Evolutionary conservation across 2,329 filamentous ascomycete genomes (phyloP), one percentile per base, ranked within the genome.

Genomic region (Penicillium sp.): DNA sequence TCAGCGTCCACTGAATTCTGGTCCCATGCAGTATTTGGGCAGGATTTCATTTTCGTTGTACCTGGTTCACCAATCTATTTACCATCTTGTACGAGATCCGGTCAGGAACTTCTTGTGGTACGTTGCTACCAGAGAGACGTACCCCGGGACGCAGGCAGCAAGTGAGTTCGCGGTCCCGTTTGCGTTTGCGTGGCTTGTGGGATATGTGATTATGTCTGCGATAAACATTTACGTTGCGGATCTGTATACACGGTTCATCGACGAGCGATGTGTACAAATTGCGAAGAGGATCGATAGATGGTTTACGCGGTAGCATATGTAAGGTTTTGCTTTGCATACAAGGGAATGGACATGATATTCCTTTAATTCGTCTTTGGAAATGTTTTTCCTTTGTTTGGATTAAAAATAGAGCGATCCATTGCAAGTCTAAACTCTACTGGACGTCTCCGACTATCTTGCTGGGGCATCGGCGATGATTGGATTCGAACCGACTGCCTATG

Each of bases 31-130:
- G 43, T 68, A 67, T 42, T 51, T 69, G 18, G 66, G 66, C 9
- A 56, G 62, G 25, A 65, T 69, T 11, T 67, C 63, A 2, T 69
- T 67, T 45, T 61, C 66, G n/a, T 50, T 69, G 30, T 69, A 69
- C 41, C 46, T 69, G 22, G 50, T 63, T 11, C 66, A 69, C 28
- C 56, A 59, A 40, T 40, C 56, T 1, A 50, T 62, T 6, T 64
- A 61, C 25, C 55, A 57, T 46, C 30, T 60, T 20, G 46, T 50
- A 30, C 43, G 54, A 16, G 53, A 56, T 27, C 61, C 54, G 2
- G 10, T 63, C 5, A 42, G 55, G 11, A 54, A 58, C 18, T 25
- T 55, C 7, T 20, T 62, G 16, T 63, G 53, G 53, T 50, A 48
- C 35, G 20, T 56, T 24, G 46, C 46, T 24, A 50, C 44, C 2